Base-by-base conservation (phyloP, 2,329 filamentous ascomycete genomes). In the Lachnellula subtilissima region DNA sequence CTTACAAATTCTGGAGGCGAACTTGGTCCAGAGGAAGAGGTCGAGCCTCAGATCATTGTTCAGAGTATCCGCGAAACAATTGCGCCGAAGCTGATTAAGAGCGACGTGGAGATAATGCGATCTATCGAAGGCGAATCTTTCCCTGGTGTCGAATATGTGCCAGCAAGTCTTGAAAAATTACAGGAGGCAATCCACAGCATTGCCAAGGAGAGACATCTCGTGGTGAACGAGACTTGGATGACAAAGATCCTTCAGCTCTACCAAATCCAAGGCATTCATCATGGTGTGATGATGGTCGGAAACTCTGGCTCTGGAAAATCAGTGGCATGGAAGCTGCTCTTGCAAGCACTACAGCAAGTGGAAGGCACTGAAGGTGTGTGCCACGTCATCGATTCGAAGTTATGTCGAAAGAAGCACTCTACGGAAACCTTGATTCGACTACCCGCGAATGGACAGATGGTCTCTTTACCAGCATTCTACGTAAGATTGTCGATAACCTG, bases 261-360 rank as follows among this genome's bases (percentile, higher is more conserved):
- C 71, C 94, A 99, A 72, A 99, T 99, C 61, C 94, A 97, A 73
- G 89, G 87, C 63, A 91, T 99, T 56, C 94, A 99, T 69, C 94
- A 99, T 65, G 94, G 94, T 87, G 94, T 99, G 28, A 99, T 99
- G 95, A 97, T 99, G 94, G 94, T 99, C 9, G 94, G 94, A 61
- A 91, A 90, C 69, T 97, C 95, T 32, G 94, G 95, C n/a, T 88
- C 93, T 47, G 95, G 95, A 70, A 99, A 99, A 75, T 97, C 94
- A 42, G 86, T 89, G 1, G 89, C 94, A 5, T 99, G 95, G 94
- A 91, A 89, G 68, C 85, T 96, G 43, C 79, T 99, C 51, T 81
- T 99, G 19, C 89, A 95, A 67, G 94, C 95, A 15, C 76, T 99
- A 56, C 93, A 97, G 67, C 85, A 88, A 66, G 89, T 96, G 14